Evolutionary conservation across 2,329 filamentous ascomycete genomes (phyloP), one percentile per base, ranked within the genome.

Genomic region (Xylariaceae sp.): DNA sequence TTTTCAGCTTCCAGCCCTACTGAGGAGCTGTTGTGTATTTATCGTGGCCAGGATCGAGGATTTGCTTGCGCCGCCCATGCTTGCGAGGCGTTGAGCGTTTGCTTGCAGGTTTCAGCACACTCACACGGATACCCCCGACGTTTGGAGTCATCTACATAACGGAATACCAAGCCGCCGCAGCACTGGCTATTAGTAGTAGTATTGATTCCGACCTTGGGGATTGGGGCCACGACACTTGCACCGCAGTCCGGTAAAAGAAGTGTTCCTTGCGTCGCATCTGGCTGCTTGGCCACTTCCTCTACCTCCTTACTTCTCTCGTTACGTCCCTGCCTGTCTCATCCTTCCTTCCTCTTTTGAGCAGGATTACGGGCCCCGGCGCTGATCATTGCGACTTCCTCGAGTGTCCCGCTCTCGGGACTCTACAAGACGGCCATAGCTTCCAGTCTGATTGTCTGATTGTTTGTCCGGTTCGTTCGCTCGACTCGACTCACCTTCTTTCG

Each of bases 1-100:
- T 53, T 60, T 63, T 68, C 66, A 67, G 67, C 68, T 68, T 63
- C 37, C 55, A 61, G 68, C 68, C 66, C 63, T 62, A 53, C 52
- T 52, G 41, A 56, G 51, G 59, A 63, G 64, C 64, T 64, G 55
- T 53, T 47, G 45, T 47, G 35, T 49, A 51, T 64, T 47, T 44
- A 45, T 54, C 53, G 51, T 57, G 39, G 41, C 50, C 48, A 49
- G 47, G 41, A 13, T 30, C 23, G 23, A 30, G 23, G 23, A 1
- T 1, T 34, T 52, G 53, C 50, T 18, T 47, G 53, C 54, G 52
- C 53, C 56, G 56, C 60, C 55, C 56, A 55, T 64, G 58, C 61
- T 63, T 56, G 59, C 53, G 60, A 55, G 61, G 50, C 56, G 59
- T 61, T 61, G 63, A 61, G 18, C 2, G 51, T 49, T 30, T 49